Evolutionary conservation across 2,329 filamentous ascomycete species (phyloP).

Genomic region (Epichloe uncinata): DNA sequence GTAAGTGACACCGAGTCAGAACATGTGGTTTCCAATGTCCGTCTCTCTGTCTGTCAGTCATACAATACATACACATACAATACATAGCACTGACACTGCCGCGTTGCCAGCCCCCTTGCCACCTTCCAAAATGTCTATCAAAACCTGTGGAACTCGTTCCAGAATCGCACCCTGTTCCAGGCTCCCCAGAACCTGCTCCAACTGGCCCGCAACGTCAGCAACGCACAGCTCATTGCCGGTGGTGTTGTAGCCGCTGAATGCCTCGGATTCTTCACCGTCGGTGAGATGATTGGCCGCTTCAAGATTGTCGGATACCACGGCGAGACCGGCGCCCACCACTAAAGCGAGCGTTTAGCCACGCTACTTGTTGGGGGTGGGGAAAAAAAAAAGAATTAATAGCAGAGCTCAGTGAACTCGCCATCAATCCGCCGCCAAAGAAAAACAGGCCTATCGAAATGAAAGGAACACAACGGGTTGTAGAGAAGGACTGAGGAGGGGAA

Average conservation of each 20-base stretch:
- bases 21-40: too few species aligned
- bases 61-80: not conserved
- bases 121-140: conserved; percentile 84
- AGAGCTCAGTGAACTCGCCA: not conserved
- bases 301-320: conserved; percentile 91
- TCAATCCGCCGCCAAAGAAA: not conserved
- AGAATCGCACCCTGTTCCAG: conserved; percentile 47
- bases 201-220: conserved; percentile 54
- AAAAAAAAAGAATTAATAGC: too few species aligned
- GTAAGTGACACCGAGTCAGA: conserved; percentile 46
- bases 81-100: conserved; percentile 3
- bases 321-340: conserved; percentile 49
- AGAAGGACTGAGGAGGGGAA: conserved; percentile 4
- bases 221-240: conserved; percentile 54
- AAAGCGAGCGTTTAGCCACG: conserved; percentile 14
- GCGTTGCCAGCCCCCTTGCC: conserved; percentile 44
- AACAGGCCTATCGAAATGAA: not conserved
- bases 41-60: too few species aligned
- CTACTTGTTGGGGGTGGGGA: too few species aligned
- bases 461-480: not conserved
- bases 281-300: conserved; percentile 90
- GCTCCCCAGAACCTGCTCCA: conserved; percentile 40
- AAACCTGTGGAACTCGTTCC: conserved; percentile 54
- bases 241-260: conserved; percentile 76
- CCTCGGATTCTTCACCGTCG: conserved; percentile 93